Evolutionary conservation across 768 basidiomycete genomes (phyloP), one percentile per base, ranked within the genome.

Genomic region (Pulveroboletus sp.): DNA sequence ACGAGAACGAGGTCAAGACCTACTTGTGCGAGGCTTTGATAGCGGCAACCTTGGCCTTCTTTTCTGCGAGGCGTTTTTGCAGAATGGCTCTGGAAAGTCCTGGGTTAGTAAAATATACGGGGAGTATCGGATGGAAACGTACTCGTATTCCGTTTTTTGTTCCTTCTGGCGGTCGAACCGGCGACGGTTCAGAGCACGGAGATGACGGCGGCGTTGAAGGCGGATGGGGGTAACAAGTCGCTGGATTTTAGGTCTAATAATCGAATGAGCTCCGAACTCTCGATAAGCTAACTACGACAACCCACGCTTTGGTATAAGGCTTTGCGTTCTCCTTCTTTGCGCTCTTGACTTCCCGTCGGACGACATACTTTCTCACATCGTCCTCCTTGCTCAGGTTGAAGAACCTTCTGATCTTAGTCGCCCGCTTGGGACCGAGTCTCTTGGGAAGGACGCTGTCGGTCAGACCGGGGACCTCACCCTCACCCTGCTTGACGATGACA

Each of bases 341-440:
- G 69, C 83, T 86, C 73, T 73, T 84, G 39, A 98, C 92, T 76
- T 96, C 93, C 60, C 94, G 77, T 62, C 93, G 77, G 62, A 97
- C 85, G 58, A 96, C 94, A 71, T 95, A 97, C 75, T 96, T 94
- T 75, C 91, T 83, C 52, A 99, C 95, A 76, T 98, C 95, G 66
- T 99, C 95, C 65, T 94, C 87, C 82, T 98, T 97, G 75, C 80
- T 78, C 68, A 97, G 76, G 79, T 95, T 95, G 82, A 99, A 98
- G 82, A 98, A 96, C 67, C 73, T 81, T 71, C 93, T 81, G 74
- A 99, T 97, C 83, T 94, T 95, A 54, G 92, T 93, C 52, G 93
- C 93, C 62, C 93, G 76, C 86, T 98, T 97, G 66, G 95, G 95
- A 51, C 95, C 95, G 57, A 96, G 83, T 51, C 93, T 77, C 78